Evolutionary conservation across 2,329 filamentous ascomycete genomes (phyloP).

Genomic region (Alternaria incomplexa): DNA sequence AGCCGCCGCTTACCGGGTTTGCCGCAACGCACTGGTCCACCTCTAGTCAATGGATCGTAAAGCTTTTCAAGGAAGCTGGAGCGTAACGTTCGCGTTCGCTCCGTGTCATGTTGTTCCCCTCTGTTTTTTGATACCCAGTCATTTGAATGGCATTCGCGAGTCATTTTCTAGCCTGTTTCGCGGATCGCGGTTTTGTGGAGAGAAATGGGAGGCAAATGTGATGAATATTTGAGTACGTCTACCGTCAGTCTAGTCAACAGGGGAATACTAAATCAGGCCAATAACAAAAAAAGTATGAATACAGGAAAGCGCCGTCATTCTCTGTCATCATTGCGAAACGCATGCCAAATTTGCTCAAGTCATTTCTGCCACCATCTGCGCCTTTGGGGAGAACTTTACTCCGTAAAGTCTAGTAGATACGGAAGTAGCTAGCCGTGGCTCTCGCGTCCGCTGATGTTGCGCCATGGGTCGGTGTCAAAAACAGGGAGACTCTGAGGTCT

Average conservation of each 20-base stretch:
- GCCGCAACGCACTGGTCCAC: slow-evolving; percentile 31
- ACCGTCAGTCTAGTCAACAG: neutral
- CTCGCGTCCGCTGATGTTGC: slow-evolving; percentile 47
- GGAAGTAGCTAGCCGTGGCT: slow-evolving; percentile 39
- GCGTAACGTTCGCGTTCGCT: slow-evolving; percentile 17
- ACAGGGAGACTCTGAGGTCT: slow-evolving; percentile 42
- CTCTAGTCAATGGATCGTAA: slow-evolving; percentile 41
- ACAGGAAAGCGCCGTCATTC: neutral
- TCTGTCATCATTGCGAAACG: neutral
- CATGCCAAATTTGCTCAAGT: neutral
- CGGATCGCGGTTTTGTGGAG: neutral
- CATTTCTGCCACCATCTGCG: neutral
- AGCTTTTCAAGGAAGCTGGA: slow-evolving; percentile 42
- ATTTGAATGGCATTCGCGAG: slow-evolving; percentile 1
- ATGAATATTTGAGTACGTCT: neutral
- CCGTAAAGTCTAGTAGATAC: neutral
- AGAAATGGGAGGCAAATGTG: neutral
- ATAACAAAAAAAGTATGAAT: neutral
- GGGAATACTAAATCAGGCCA: neutral
- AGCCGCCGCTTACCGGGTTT: slow-evolving; percentile 37
- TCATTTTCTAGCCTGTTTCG: neutral
- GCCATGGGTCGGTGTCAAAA: slow-evolving; percentile 44
- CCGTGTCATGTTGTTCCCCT: slow-evolving; percentile 5
- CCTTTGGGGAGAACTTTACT: neutral
- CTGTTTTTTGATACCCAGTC: slow-evolving; percentile 16